These are phyloP conservation scores for Vigna unguiculata DNA, from an alignment of 306 rosid genomes.

Conservation along the genomic window DNA sequence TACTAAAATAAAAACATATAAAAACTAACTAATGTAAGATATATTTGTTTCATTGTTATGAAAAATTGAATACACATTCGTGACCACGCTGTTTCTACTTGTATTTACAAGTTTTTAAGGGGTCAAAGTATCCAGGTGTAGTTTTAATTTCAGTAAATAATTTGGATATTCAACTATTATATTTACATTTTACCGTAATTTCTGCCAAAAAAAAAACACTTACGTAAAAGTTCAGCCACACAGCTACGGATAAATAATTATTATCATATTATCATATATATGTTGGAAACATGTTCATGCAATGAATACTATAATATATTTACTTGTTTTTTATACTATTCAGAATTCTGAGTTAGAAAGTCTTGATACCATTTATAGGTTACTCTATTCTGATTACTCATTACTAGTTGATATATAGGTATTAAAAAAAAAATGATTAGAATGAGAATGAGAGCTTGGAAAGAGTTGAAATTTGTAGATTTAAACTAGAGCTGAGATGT, in stretches of 20 bases:
- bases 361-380: background rate
- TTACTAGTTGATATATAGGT: background rate
- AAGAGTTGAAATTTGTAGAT: conserved; percentile 20
- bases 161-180: background rate
- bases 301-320: too few relatives aligned
- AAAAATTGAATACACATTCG: too few relatives aligned
- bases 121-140: background rate
- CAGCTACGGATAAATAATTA: background rate
- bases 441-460: background rate
- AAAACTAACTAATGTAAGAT: too few relatives aligned
- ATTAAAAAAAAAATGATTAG: background rate
- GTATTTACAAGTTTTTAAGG: too few relatives aligned
- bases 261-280: background rate
- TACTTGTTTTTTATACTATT: too few relatives aligned
- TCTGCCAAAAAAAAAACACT: background rate
- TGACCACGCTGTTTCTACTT: too few relatives aligned
- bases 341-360: too few relatives aligned
- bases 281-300: too few relatives aligned
- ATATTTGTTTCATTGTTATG: too few relatives aligned
- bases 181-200: background rate
- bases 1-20: too few relatives aligned
- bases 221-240: background rate
- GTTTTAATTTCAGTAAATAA: background rate
- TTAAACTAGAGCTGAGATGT: background rate
- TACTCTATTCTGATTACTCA: background rate